Percentiles rank a stretch among this genome's conserved stretches.
Evolutionary conservation across 2,329 filamentous ascomycete genomes (phyloP).

Genomic region (Calonectria hongkongensis): DNA sequence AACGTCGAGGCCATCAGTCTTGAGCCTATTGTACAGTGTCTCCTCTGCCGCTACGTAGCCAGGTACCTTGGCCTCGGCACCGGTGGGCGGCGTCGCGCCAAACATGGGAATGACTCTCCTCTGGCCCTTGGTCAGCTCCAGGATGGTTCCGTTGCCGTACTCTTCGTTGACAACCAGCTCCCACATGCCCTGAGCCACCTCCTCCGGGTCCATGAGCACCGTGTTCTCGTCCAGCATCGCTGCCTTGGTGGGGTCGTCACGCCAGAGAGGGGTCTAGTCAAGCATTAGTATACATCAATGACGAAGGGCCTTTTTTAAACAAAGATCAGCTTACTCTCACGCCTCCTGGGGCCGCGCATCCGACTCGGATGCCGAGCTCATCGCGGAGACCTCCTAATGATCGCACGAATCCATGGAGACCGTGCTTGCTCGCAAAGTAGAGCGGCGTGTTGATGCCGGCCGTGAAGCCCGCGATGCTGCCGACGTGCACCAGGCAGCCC

Average conservation of each 20-base stretch:
- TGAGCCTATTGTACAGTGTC: constrained; percentile 50
- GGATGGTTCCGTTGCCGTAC: constrained; percentile 58
- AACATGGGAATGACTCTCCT: constrained; percentile 56
- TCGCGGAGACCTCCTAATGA: constrained; percentile 56
- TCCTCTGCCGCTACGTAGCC: constrained; percentile 51
- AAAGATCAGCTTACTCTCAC: constrained; percentile 52
- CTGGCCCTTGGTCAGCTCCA: constrained; percentile 55
- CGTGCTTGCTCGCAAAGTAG: constrained; percentile 62
- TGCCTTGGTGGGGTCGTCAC: constrained; percentile 57
- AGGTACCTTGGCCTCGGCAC: constrained; percentile 48
- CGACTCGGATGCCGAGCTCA: constrained; percentile 58
- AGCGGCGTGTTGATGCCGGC: constrained; percentile 57
- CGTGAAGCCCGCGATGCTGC: constrained; percentile 59
- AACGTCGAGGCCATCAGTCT: constrained; percentile 49
- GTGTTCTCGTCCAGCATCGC: constrained; percentile 51
- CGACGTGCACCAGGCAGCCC: constrained; percentile 58
- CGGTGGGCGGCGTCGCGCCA: constrained; percentile 52
- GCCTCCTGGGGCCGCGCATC: constrained; percentile 59
- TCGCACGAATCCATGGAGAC: constrained; percentile 60
- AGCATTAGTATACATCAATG: constrained; percentile 3
- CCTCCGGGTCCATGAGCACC: constrained; percentile 56
- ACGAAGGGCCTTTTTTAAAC: too few species aligned
- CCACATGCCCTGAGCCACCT: constrained; percentile 58
- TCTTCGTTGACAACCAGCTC: constrained; percentile 51
- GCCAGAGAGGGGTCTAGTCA: constrained; percentile 58